These are phyloP conservation scores for Coemansia sp. DNA, from an alignment of 192 early-diverging fungal species.

Conservation along the genomic window DNA sequence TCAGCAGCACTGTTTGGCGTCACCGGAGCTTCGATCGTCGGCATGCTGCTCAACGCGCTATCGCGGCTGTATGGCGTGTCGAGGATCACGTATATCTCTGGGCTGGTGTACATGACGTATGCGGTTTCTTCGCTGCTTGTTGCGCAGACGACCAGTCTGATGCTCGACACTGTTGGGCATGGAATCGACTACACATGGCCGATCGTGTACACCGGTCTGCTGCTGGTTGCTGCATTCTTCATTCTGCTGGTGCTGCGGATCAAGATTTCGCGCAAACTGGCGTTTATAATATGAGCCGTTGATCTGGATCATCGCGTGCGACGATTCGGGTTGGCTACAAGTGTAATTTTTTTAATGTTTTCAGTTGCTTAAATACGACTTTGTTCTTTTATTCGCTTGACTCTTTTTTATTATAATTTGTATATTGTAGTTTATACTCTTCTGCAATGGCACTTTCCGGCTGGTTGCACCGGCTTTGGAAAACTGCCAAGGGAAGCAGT, in stretches of 20 bases:
- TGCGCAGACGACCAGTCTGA: conserved; percentile 40
- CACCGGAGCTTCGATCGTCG: conserved; percentile 33
- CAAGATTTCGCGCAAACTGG: conserved; percentile 16
- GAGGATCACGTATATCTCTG: conserved; percentile 43
- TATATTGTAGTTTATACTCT: background rate
- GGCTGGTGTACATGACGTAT: conserved; percentile 48
- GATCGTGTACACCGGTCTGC: conserved; percentile 40
- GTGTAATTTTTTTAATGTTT: background rate
- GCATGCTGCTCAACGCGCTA: conserved; percentile 40
- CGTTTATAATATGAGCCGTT: conserved; percentile 9
- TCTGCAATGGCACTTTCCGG: too few species aligned
- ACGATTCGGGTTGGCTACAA: too few species aligned
- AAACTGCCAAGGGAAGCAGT: background rate
- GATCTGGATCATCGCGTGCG: background rate
- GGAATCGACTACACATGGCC: conserved; percentile 46
- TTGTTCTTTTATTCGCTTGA: background rate
- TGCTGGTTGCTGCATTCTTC: conserved; percentile 19
- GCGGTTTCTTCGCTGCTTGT: conserved; percentile 37
- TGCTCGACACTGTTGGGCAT: conserved; percentile 49
- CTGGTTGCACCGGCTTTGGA: too few species aligned
- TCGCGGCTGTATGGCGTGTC: conserved; percentile 39
- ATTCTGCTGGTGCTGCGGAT: conserved; percentile 33
- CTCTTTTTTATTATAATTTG: background rate
- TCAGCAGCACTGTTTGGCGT: conserved; percentile 43
- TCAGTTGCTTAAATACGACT: too few species aligned